Base-by-base conservation (phyloP, 495 filamentous ascomycete genomes). In the Podospora sp. region DNA sequence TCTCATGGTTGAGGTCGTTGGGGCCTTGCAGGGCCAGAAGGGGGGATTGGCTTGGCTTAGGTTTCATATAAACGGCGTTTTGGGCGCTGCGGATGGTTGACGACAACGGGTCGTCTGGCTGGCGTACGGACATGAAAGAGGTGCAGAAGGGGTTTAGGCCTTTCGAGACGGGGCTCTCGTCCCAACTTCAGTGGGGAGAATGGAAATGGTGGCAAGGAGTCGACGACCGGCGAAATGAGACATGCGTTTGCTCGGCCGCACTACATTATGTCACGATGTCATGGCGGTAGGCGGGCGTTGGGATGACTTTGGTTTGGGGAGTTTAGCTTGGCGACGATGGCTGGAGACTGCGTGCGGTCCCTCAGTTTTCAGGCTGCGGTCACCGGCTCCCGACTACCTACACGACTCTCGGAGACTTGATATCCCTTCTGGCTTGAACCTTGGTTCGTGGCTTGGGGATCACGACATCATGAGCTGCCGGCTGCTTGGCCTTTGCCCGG, bases 401-500 rank as follows among this genome's bases (percentile, higher is more conserved):
- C 20, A 26, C 25, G 21, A 55, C 25, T 55, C 52, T 55, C 25
- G 52, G n/a, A 55, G 9, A 22, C 52, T 55, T 26, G 24, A 26
- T 22, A 26, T 55, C 25, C 49, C 14, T 55, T 2, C 20, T 12
- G 40, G 40, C 57, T 25, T n/a, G 57, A 18, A 18, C 27, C 33
- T 40, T 18, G 49, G 20, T 40, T 46, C 40, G 16, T 46, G 16
- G 2, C 40, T 49, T 21, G 63, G 9, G 59, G 25, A 25, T 60
- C 20, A 33, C 33, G n/a, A 29, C 40, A 57, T 51, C 25, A 40
- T 22, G 22, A 1, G 25, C 21, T 27, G 58, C 24, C 36, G 14
- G 64, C 58, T 62, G 58, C 65, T 62, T 35, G 20, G 69, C 69
- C 72, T 71, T 72, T 67, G 69, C 61, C 67, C 66, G 71, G 71